A percentile compares a stretch with the other conserved stretches of the same genome.
Evolutionary conservation across 2,329 filamentous ascomycete genomes (phyloP).

Genomic region (Cadophora sp.): DNA sequence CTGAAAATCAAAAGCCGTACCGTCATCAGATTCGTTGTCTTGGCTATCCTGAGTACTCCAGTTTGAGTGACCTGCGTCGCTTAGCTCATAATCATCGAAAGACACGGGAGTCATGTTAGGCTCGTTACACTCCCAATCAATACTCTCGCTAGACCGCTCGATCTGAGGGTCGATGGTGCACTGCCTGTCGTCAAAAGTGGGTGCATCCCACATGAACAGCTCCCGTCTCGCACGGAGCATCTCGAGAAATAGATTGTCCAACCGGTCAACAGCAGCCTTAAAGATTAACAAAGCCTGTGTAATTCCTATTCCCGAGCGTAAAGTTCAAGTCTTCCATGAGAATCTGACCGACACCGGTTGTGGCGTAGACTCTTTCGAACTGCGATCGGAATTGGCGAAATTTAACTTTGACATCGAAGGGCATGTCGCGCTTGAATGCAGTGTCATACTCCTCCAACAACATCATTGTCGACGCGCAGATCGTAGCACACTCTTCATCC

Average conservation of each 20-base stretch:
- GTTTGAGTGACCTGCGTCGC: neutral
- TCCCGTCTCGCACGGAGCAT: slow-evolving; percentile 10
- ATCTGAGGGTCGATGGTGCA: neutral
- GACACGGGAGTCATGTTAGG: neutral
- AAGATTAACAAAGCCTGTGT: neutral
- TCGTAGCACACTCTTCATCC: neutral
- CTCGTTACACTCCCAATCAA: neutral
- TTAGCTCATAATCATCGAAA: neutral
- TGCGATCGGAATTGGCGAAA: neutral
- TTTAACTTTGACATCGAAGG: neutral
- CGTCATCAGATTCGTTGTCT: neutral
- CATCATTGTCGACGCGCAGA: neutral
- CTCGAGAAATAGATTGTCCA: slow-evolving; percentile 13
- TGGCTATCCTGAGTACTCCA: neutral
- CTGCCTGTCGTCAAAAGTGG: neutral
- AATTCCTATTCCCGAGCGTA: neutral
- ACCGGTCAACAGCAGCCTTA: neutral
- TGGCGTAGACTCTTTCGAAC: neutral
- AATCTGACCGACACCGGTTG: neutral
- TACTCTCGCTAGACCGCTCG: neutral
- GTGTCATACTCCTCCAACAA: slow-evolving; percentile 11
- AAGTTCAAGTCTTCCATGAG: neutral
- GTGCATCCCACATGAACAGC: neutral
- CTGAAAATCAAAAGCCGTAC: neutral
- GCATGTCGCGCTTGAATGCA: slow-evolving; percentile 16